Evolutionary conservation across 2,329 filamentous ascomycete genomes (phyloP).

Genomic region (Botrytis sinoallii): DNA sequence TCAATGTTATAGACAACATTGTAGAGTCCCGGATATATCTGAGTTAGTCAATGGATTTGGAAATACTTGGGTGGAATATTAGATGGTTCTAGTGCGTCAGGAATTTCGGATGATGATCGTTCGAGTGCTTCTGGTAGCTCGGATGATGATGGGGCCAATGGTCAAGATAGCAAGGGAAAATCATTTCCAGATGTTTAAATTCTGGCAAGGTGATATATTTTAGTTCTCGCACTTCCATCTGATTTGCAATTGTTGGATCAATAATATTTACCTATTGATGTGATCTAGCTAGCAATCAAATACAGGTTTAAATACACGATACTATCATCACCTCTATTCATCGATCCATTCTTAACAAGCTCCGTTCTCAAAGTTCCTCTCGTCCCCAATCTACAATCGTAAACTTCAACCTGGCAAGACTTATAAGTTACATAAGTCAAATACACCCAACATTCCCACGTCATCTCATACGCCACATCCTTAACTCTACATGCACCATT

Average conservation of each 20-base stretch:
- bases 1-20: neutral
- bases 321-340: neutral
- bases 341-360: fast-evolving
- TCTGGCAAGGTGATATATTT: neutral
- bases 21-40: neutral
- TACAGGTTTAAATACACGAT: neutral
- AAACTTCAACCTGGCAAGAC: no score
- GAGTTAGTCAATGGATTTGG: neutral
- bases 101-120: neutral
- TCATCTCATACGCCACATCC: no score
- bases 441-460: no score
- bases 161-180: fast-evolving
- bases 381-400: no score
- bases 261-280: neutral
- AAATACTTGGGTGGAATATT: no score
- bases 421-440: no score
- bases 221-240: neutral
- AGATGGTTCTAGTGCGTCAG: neutral
- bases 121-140: neutral
- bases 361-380: neutral
- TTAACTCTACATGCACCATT: no score
- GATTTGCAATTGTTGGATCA: neutral
- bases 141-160: neutral
- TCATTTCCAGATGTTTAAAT: neutral
- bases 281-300: neutral